Evolutionary conservation across 225 moss, liverwort and hornwort species (phyloP).

Genomic region (Anthoceros angustus): DNA sequence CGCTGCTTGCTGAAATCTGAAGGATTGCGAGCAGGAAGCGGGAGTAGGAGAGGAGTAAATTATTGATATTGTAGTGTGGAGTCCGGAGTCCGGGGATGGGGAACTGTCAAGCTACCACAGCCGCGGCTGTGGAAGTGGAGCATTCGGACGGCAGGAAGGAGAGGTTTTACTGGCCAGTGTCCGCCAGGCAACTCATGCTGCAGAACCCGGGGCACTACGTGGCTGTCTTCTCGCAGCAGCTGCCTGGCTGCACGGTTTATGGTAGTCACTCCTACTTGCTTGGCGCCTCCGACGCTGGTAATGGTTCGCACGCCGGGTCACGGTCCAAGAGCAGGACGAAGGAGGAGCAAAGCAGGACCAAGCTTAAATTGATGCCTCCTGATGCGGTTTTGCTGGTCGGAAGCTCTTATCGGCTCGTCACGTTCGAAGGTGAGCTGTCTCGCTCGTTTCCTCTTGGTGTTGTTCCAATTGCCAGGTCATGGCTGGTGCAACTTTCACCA

Average conservation of each 20-base stretch:
- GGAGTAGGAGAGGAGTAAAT: too few relatives aligned
- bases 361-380: constrained; percentile 64
- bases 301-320: constrained; percentile 11
- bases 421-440: constrained; percentile 48
- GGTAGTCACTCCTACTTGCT: constrained; percentile 12
- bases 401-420: constrained; percentile 55
- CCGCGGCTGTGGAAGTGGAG: constrained; percentile 49
- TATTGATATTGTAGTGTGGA: not conserved
- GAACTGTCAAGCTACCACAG: constrained; percentile 67
- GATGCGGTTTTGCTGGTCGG: constrained; percentile 47
- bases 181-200: constrained; percentile 72
- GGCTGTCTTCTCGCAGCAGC: constrained; percentile 22
- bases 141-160: constrained; percentile 46
- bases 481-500: too few relatives aligned
- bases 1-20: too few relatives aligned
- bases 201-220: constrained; percentile 77
- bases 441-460: not conserved
- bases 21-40: too few relatives aligned
- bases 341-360: constrained; percentile 17
- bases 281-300: constrained; percentile 5
- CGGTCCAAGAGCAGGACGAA: not conserved
- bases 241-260: not conserved
- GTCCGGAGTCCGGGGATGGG: constrained; percentile 23
- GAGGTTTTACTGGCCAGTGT: constrained; percentile 43
- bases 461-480: not conserved